These are phyloP conservation scores for Infundibulicybe gibba DNA, from an alignment of 768 basidiomycete genomes.

Conservation along the genomic window DNA sequence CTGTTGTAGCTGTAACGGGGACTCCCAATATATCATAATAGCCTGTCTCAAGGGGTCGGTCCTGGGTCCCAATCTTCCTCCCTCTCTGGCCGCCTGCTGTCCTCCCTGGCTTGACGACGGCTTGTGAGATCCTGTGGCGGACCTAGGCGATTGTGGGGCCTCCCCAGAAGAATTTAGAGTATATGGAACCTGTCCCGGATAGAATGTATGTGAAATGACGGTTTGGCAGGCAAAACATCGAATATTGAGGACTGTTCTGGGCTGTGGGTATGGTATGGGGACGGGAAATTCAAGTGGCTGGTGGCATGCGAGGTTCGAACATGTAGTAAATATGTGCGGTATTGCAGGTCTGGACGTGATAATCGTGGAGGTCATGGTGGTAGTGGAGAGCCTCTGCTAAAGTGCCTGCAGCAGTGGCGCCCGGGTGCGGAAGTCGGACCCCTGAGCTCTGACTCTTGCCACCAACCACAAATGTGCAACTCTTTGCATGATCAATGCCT, in stretches of 20 bases:
- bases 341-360: slow-evolving; percentile 63
- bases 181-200: slow-evolving; percentile 54
- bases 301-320: slow-evolving; percentile 48
- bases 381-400: slow-evolving; percentile 22
- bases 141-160: slow-evolving; percentile 4
- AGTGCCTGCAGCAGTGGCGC: neutral
- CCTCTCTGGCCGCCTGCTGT: slow-evolving; percentile 38
- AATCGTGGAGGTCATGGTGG: slow-evolving; percentile 44
- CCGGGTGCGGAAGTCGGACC: neutral
- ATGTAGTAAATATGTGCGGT: slow-evolving; percentile 65
- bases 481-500: too few relatives aligned
- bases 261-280: slow-evolving; percentile 52
- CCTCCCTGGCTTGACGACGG: slow-evolving; percentile 17
- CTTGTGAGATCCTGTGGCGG: slow-evolving; percentile 13
- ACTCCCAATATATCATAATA: slow-evolving; percentile 88
- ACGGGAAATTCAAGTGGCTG: slow-evolving; percentile 63
- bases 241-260: slow-evolving; percentile 58
- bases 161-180: neutral
- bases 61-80: slow-evolving; percentile 86
- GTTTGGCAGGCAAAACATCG: slow-evolving; percentile 68
- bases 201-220: slow-evolving; percentile 61
- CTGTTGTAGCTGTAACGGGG: slow-evolving; percentile 66
- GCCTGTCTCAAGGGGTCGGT: slow-evolving; percentile 82
- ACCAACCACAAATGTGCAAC: too few relatives aligned
- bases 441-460: too few relatives aligned